These are phyloP conservation scores for Globisporangium camurandrum DNA, from an alignment of 352 stramenopile species.

Conservation along the genomic window DNA sequence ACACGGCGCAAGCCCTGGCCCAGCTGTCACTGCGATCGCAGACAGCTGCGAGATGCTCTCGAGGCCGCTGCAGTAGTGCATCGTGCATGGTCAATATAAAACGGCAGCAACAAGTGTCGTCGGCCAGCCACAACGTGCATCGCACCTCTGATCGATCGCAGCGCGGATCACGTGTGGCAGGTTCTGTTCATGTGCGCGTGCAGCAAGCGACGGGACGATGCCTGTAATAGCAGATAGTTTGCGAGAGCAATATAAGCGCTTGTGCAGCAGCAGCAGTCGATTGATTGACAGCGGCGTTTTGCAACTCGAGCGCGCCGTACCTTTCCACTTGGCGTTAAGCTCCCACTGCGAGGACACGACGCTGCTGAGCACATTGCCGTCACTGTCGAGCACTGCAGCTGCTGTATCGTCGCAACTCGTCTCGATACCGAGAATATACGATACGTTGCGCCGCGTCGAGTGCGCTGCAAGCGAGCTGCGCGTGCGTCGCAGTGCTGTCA, in stretches of 20 bases:
- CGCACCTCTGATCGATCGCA: constrained; percentile 83
- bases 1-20: constrained; percentile 96
- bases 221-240: constrained; percentile 49
- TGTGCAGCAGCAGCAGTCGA: too few relatives aligned
- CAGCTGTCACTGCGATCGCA: constrained; percentile 94
- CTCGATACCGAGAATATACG: constrained; percentile 92
- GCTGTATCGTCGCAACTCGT: constrained; percentile 94
- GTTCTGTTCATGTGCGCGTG: constrained; percentile 91
- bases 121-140: background rate
- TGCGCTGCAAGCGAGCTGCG: background rate
- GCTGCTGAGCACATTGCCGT: constrained; percentile 90
- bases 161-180: constrained; percentile 91
- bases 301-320: too few relatives aligned
- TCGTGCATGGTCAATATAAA: background rate
- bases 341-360: constrained; percentile 92
- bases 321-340: constrained; percentile 81
- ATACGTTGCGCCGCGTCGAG: constrained; percentile 16
- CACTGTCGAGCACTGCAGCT: constrained; percentile 83
- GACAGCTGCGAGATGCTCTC: constrained; percentile 79
- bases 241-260: too few relatives aligned
- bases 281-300: too few relatives aligned
- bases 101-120: background rate
- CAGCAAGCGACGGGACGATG: constrained; percentile 94
- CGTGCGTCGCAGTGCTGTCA: constrained; percentile 3
- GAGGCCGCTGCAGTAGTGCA: constrained; percentile 34